Conservation (phyloP, 163 green algal species). For the Scenedesmus sp. region DNA sequence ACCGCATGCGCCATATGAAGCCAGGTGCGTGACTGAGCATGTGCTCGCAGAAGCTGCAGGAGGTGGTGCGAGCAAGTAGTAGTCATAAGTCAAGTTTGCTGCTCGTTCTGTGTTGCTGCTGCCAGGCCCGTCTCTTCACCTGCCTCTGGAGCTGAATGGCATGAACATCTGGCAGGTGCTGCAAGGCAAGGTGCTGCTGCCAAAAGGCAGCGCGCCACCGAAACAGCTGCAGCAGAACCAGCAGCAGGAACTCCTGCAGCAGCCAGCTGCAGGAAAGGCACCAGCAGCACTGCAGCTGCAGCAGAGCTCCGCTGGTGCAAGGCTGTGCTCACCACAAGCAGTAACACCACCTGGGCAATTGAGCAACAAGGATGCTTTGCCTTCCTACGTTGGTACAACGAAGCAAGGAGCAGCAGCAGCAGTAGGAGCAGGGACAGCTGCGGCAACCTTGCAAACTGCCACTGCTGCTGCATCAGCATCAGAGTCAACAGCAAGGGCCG, state of each 20-base stretch:
- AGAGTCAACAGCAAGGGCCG: not conserved
- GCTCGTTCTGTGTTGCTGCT: not conserved
- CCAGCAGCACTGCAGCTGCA: not conserved
- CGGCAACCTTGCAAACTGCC: not conserved
- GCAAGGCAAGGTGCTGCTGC: slow-evolving; percentile 39
- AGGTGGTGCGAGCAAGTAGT: not conserved
- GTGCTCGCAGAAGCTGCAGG: not conserved
- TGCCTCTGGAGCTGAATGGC: slow-evolving; percentile 28
- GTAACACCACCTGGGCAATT: not conserved
- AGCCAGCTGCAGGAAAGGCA: not conserved
- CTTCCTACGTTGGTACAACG: not conserved
- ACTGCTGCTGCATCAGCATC: not conserved
- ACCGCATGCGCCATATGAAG: slow-evolving; percentile 26
- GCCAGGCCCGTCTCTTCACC: slow-evolving; percentile 31
- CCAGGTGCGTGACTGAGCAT: not conserved
- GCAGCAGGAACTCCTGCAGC: not conserved
- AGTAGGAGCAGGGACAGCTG: slow-evolving; percentile 2
- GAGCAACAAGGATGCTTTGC: not conserved
- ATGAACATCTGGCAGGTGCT: slow-evolving; percentile 51
- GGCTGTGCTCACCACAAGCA: not conserved
- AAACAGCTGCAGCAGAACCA: slow-evolving; percentile 6
- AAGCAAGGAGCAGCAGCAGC: not conserved
- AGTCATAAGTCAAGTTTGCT: not conserved
- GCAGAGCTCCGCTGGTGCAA: not conserved
- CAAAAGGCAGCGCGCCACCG: not conserved